Evolutionary conservation across 257 asterid genomes (phyloP).

Genomic region (Scutellaria galericulata): DNA sequence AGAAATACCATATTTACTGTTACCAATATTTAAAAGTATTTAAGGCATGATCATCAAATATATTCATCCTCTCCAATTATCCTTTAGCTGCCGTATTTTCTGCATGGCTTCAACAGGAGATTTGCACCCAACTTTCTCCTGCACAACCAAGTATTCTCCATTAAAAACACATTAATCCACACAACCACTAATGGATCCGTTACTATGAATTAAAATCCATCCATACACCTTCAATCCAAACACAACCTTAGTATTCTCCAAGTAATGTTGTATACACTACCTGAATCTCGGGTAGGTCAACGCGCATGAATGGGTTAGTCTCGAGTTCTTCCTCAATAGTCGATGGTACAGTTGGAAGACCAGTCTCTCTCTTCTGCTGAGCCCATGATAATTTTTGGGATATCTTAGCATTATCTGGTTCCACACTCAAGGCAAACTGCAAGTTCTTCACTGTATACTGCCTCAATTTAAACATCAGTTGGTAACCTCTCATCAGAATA

Average conservation of each 20-base stretch:
- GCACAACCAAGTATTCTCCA: constrained; percentile 25
- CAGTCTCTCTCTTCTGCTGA: constrained; percentile 47
- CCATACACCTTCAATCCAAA: neutral
- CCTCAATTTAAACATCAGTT: constrained; percentile 17
- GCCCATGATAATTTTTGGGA: constrained; percentile 55
- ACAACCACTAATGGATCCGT: neutral
- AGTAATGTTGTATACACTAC: constrained; percentile 41
- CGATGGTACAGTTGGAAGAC: constrained; percentile 90
- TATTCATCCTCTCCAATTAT: constrained; percentile 70
- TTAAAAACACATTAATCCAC: neutral
- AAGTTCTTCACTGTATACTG: constrained; percentile 63
- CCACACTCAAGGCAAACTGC: constrained; percentile 80
- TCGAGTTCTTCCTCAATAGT: constrained; percentile 84
- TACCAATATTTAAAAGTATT: too few relatives aligned
- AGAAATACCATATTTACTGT: too few relatives aligned
- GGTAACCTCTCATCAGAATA: constrained; percentile 7
- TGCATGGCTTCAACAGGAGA: constrained; percentile 80
- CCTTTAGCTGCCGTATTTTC: constrained; percentile 75
- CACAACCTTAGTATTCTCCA: neutral
- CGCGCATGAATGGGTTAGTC: constrained; percentile 95
- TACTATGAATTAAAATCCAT: neutral
- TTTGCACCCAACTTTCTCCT: constrained; percentile 74
- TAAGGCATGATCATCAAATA: too few relatives aligned
- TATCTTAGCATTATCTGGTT: constrained; percentile 70
- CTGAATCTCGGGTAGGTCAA: constrained; percentile 85